Evolutionary conservation across 306 rosid species (phyloP), one percentile per base, ranked within the genome.

Genomic region (Prunus mongolica): DNA sequence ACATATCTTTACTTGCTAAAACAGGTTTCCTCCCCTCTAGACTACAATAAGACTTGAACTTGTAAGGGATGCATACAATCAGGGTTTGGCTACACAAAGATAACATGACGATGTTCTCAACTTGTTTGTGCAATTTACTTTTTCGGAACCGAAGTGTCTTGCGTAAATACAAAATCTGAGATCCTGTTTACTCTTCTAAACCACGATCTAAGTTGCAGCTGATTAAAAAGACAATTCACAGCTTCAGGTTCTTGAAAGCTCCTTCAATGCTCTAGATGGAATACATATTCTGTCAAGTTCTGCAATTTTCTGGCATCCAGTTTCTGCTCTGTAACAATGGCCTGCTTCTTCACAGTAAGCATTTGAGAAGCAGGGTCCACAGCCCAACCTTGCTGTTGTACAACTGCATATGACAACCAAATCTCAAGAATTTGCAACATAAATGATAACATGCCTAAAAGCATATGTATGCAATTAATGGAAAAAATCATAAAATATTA

Each of bases 251-350:
- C 55, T 67, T 13, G 45, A 78, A 76, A 64, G 75, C 4, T n/a
- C 18, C 76, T 75, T 84, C 81, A 88, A 76, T 96, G 99, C 91
- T 92, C 97, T 1, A 91, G 90, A 77, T 91, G 96, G 86, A 89
- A 96, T 45, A 92, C 96, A 68, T 91, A 92, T 87, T 96, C 99
- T 3, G 96, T 96, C 87, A 96, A 82, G 65, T 87, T 88, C 89
- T 96, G 98, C 88, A 92, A 83, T 87, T 89, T 92, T 65, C 91
- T 74, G 20, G 90, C 88, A 79, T 91, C 92, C 28, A 92, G 86
- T 79, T 88, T 96, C 93, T 96, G 98, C 86, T 91, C 90, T 0
- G 86, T 84, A 81, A 83, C 82, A 19, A 78, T 62, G 76, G 86
- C 76, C 65, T 86, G 97, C 87, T 88, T 92, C 88, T 84, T 96